phyloP scores from a whole-genome alignment of 495 filamentous ascomycete species.

The Astrocystis sublimbata region DNA sequence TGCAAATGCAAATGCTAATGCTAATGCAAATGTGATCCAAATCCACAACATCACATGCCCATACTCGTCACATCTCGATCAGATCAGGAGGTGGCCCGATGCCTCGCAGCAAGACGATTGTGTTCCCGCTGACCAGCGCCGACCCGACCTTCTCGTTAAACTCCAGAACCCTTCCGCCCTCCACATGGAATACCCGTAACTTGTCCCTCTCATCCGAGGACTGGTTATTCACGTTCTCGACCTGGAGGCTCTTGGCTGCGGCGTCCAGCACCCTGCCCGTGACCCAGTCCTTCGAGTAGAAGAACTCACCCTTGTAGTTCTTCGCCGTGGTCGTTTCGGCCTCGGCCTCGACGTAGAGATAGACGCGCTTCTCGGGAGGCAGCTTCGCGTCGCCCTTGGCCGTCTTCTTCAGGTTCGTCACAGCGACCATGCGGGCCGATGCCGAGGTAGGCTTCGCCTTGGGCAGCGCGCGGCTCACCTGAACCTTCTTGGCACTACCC shows the following conservation, averaged over 20 bases:
- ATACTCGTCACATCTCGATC: conserved; percentile 38
- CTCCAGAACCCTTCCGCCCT: conserved; percentile 79
- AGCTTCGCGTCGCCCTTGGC: conserved; percentile 88
- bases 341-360: conserved; percentile 83
- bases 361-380: conserved; percentile 75
- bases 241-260: conserved; percentile 75
- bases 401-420: conserved; percentile 75
- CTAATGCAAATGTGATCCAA: conserved; percentile 24
- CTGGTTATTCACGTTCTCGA: conserved; percentile 88
- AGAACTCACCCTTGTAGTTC: conserved; percentile 77
- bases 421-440: conserved; percentile 59
- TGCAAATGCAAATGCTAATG: conserved; percentile 33
- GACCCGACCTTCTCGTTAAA: conserved; percentile 82
- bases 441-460: conserved; percentile 62
- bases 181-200: conserved; percentile 87
- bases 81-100: conserved; percentile 61
- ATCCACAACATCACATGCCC: neutral
- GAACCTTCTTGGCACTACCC: conserved; percentile 49
- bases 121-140: conserved; percentile 74
- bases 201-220: conserved; percentile 73
- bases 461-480: conserved; percentile 48
- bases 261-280: conserved; percentile 86
- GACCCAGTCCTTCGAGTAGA: conserved; percentile 81
- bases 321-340: conserved; percentile 74
- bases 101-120: conserved; percentile 82